Evolutionary conservation across 1,284 basidiomycete species (phyloP).

Genomic region (Fomitopsis betulina): DNA sequence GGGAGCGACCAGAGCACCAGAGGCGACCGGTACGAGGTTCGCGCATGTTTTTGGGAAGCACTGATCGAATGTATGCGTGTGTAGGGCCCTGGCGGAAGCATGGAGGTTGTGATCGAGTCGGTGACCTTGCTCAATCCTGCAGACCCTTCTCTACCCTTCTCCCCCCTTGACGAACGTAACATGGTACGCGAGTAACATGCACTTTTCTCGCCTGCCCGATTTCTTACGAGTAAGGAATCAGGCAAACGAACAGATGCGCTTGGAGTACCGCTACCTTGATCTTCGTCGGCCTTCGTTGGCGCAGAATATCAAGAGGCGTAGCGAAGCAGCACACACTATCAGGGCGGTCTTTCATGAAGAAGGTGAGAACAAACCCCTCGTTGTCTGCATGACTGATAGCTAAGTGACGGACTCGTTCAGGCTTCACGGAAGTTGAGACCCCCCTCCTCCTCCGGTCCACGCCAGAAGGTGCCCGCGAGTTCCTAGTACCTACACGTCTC

Average conservation of each 20-base stretch:
- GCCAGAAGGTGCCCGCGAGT: conserved; percentile 93
- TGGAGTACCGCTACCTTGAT: conserved; percentile 86
- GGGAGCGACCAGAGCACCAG: conserved; percentile 57
- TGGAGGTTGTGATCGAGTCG: conserved; percentile 75
- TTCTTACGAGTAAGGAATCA: conserved; percentile 25
- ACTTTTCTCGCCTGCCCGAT: background rate
- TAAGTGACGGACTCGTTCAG: conserved; percentile 34
- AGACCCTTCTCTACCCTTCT: conserved; percentile 66
- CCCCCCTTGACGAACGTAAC: conserved; percentile 71
- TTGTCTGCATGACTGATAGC: background rate
- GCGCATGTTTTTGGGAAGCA: background rate
- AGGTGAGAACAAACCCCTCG: conserved; percentile 38
- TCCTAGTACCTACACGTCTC: conserved; percentile 85
- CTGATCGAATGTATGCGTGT: background rate
- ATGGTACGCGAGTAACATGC: conserved; percentile 44
- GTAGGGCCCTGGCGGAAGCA: conserved; percentile 61
- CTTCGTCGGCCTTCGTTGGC: conserved; percentile 73
- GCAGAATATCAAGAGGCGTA: conserved; percentile 76
- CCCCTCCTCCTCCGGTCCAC: conserved; percentile 91
- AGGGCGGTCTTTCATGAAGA: conserved; percentile 71
- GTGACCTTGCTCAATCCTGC: conserved; percentile 81
- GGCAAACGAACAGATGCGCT: conserved; percentile 83
- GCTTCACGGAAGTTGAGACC: conserved; percentile 90
- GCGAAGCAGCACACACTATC: conserved; percentile 74
- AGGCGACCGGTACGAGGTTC: conserved; percentile 36